Base-by-base conservation (phyloP, 352 stramenopile genomes). In the Pythium aquatile region DNA sequence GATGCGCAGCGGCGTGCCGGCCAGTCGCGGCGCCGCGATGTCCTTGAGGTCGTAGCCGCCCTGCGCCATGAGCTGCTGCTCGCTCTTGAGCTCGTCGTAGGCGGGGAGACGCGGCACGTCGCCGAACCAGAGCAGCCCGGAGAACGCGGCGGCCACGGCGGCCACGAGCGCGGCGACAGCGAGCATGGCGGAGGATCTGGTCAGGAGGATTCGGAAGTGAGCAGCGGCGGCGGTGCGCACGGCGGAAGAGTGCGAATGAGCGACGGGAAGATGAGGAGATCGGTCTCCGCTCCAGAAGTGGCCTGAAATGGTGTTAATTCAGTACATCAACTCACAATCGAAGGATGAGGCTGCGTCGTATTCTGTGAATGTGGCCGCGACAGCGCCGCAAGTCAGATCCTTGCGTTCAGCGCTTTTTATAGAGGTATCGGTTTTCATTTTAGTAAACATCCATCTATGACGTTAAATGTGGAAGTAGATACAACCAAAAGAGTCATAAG, bases 1-100 rank as follows among this genome's bases (percentile, higher is more conserved):
- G 5, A 76, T 56, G 56, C 75, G 68, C 42, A 90, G 77, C 8
- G 76, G 72, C n/a, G 70, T 64, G 20, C 82, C 82, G 9, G 81
- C 76, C 16, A 89, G 62, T 29, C 76, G 72, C 11, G 80, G 80
- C 24, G 78, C 66, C 20, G 68, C 69, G 28, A 91, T 64, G 61
- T 81, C 70, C 10, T 39, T 54, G 20, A 91, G 75, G 53, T 91
- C 78, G 68, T 90, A 90, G 55, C 70, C 69, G 53, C 70, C 57
- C 42, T 51, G 55, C 44, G 55, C 53, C 69, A 62, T 58, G 13
- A 29, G 53, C 62, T 57, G 69, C 49, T 72, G 74, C 59, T 87
- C 61, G 3, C 58, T 69, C 63, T 78, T 66, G n/a, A 88, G 65
- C 20, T 52, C 47, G 17, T 72, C 68, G 33, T 79, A 66, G 2